Percentiles rank a stretch among this genome's conserved stretches.
Conservation (phyloP, 306 rosid species). For the Cicer yamashitae region DNA sequence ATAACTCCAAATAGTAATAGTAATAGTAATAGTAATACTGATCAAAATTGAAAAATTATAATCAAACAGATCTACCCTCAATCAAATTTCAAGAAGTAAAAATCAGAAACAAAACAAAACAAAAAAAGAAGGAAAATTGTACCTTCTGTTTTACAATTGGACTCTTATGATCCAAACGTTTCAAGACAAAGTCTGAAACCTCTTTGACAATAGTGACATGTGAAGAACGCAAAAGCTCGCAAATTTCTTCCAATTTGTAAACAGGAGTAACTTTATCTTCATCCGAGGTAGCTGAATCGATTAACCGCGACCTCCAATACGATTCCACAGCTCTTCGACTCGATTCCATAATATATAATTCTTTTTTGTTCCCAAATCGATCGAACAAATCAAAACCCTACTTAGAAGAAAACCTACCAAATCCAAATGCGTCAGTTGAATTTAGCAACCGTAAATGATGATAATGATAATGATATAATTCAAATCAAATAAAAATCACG, state of each 20-base stretch:
- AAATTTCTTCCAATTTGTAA: conserved; percentile 86
- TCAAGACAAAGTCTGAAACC: conserved; percentile 78
- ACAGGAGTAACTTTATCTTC: conserved; percentile 96
- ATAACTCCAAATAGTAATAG: not conserved
- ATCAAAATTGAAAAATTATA: conserved; percentile 6
- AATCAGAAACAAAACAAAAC: not conserved
- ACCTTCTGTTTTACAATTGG: conserved; percentile 98
- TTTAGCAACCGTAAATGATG: not conserved
- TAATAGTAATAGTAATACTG: not conserved
- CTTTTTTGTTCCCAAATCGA: conserved; percentile 40
- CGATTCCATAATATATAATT: conserved; percentile 65
- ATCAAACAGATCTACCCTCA: conserved; percentile 46
- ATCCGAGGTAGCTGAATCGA: conserved; percentile 87
- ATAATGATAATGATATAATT: not conserved
- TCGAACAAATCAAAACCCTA: conserved; percentile 31
- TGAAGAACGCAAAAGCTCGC: conserved; percentile 84
- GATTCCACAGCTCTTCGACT: conserved; percentile 99
- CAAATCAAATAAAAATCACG: not conserved
- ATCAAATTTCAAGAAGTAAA: conserved; percentile 33
- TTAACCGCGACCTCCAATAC: conserved; percentile 87
- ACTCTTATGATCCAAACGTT: conserved; percentile 88
- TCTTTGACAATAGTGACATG: conserved; percentile 92
- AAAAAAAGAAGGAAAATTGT: not conserved
- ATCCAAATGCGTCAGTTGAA: not conserved
- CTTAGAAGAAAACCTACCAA: conserved; percentile 28